These are phyloP conservation scores for Wickerhamiella sorbophila DNA, from an alignment of 805 yeast genomes.

Conservation along the genomic window DNA sequence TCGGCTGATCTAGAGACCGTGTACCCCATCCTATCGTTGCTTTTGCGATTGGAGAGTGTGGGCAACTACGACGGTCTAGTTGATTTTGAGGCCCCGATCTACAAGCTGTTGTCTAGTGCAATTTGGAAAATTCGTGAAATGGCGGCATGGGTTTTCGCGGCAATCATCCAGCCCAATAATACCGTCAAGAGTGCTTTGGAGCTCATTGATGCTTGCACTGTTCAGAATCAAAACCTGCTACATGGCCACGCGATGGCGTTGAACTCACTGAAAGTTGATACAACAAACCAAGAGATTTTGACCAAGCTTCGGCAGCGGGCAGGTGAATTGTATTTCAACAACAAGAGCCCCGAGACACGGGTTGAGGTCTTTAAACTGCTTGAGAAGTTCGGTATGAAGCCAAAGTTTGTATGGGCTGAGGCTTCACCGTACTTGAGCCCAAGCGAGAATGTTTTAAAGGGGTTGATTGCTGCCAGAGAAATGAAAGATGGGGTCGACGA, in stretches of 20 bases:
- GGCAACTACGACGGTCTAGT: slow-evolving; percentile 38
- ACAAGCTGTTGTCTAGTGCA: slow-evolving; percentile 34
- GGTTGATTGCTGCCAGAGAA: neutral
- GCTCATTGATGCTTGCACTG: slow-evolving; percentile 14
- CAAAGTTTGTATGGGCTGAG: neutral
- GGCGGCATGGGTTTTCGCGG: slow-evolving; percentile 58
- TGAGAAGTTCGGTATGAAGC: neutral
- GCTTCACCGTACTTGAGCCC: slow-evolving; percentile 2
- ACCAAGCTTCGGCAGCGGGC: neutral
- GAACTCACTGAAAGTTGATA: slow-evolving; percentile 1
- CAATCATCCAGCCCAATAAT: slow-evolving; percentile 26
- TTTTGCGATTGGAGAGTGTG: slow-evolving; percentile 53
- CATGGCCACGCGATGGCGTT: slow-evolving; percentile 7
- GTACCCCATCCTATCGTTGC: slow-evolving; percentile 60
- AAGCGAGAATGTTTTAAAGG: slow-evolving; percentile 4
- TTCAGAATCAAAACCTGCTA: slow-evolving; percentile 3
- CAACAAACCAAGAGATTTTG: neutral
- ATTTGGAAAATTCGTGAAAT: slow-evolving; percentile 81
- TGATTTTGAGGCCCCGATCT: slow-evolving; percentile 38
- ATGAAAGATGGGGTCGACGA: neutral
- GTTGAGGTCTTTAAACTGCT: slow-evolving; percentile 8
- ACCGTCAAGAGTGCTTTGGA: slow-evolving; percentile 21
- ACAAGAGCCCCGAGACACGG: slow-evolving; percentile 8
- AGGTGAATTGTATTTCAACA: neutral
- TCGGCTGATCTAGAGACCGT: slow-evolving; percentile 34